These are phyloP conservation scores for Macrocystidia cucumis DNA, from an alignment of 1,284 basidiomycete genomes.

Conservation along the genomic window DNA sequence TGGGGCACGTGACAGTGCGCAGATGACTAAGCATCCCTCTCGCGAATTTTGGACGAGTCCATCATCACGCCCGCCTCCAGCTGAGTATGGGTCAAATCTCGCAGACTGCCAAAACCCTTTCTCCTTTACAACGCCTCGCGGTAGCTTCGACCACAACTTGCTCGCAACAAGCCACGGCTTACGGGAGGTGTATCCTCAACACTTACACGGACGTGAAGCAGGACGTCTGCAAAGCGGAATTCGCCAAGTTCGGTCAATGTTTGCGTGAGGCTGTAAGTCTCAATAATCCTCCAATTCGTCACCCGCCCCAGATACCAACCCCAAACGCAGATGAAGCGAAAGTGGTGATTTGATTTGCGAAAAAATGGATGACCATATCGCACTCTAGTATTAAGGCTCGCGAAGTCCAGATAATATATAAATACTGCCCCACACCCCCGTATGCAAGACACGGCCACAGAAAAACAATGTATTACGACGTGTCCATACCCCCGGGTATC, in stretches of 20 bases:
- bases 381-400: too few relatives aligned
- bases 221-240: slow-evolving; percentile 74
- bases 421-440: too few relatives aligned
- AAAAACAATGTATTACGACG: too few relatives aligned
- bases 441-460: too few relatives aligned
- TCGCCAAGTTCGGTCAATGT: slow-evolving; percentile 68
- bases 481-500: slow-evolving; percentile 25
- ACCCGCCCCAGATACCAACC: background rate
- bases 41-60: too few relatives aligned
- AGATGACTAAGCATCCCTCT: slow-evolving; percentile 43
- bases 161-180: slow-evolving; percentile 56
- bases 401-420: too few relatives aligned
- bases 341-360: slow-evolving; percentile 32
- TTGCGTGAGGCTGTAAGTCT: slow-evolving; percentile 56
- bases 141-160: slow-evolving; percentile 65
- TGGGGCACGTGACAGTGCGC: slow-evolving; percentile 67
- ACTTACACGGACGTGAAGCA: slow-evolving; percentile 72
- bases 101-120: too few relatives aligned
- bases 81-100: too few relatives aligned
- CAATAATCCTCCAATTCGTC: background rate
- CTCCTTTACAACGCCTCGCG: slow-evolving; percentile 56
- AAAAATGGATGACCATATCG: too few relatives aligned
- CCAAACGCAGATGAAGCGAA: slow-evolving; percentile 61
- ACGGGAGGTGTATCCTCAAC: slow-evolving; percentile 74
- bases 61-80: too few relatives aligned